A percentile compares a stretch with the other conserved stretches of the same genome.
These are phyloP conservation scores for Calonectria pseudoturangicola DNA, from an alignment of 2,329 filamentous ascomycete species.

Conservation along the genomic window DNA sequence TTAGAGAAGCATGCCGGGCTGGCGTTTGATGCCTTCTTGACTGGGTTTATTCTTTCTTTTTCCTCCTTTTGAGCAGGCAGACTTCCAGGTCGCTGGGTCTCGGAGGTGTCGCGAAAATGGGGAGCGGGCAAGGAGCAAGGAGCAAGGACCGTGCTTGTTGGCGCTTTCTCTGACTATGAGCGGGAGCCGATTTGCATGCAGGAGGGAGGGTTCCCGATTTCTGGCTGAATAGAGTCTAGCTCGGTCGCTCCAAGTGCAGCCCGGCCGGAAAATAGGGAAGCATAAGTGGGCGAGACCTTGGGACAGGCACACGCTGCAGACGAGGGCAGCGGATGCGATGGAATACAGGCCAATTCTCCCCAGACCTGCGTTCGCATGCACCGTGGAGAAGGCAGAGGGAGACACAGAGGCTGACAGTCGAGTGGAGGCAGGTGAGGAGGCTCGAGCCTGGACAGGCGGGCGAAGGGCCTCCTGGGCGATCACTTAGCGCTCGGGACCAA, in stretches of 20 bases:
- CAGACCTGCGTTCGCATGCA: background rate
- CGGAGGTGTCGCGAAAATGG: constrained; percentile 15
- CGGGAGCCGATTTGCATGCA: constrained; percentile 18
- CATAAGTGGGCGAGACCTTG: constrained; percentile 8
- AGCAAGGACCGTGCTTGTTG: constrained; percentile 19
- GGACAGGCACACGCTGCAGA: background rate
- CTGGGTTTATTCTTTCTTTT: background rate
- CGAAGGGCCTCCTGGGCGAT: constrained; percentile 20
- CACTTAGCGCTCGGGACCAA: constrained; percentile 24
- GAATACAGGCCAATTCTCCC: background rate
- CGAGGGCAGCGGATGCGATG: background rate
- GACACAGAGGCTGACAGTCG: background rate
- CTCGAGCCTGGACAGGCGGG: constrained; percentile 10
- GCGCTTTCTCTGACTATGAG: constrained; percentile 19
- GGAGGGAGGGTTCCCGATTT: constrained; percentile 24
- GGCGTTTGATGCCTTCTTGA: background rate
- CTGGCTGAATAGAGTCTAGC: constrained; percentile 31
- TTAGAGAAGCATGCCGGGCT: background rate
- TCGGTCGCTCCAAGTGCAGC: constrained; percentile 18
- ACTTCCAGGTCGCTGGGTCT: background rate
- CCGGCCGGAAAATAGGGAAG: constrained; percentile 35
- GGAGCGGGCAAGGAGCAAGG: background rate
- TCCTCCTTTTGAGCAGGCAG: background rate
- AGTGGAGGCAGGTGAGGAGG: constrained; percentile 25
- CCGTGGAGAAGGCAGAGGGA: background rate